Evolutionary conservation across 2,329 filamentous ascomycete species (phyloP).

Genomic region (Pestalotiopsis sp.): DNA sequence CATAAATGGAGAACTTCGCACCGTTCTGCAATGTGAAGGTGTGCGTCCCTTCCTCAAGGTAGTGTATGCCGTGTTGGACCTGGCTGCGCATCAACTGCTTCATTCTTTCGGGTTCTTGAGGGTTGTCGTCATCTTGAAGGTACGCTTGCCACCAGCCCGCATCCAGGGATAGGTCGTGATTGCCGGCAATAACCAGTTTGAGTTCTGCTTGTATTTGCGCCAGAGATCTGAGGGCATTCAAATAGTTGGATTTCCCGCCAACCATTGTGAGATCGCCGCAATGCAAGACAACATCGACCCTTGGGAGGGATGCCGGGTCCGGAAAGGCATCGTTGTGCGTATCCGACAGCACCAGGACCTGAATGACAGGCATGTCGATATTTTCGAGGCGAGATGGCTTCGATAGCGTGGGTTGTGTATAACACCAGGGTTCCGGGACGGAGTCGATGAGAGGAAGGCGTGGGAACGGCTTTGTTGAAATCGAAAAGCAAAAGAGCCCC

Average conservation of each 20-base stretch:
- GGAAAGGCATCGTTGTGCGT: conserved; percentile 11
- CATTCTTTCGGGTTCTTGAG: neutral
- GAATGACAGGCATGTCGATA: neutral
- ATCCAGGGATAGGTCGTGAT: conserved; percentile 33
- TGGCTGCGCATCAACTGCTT: neutral
- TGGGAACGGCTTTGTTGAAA: no score
- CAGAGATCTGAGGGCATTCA: conserved; percentile 29
- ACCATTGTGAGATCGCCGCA: conserved; percentile 40
- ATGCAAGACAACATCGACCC: conserved; percentile 40
- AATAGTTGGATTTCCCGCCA: conserved; percentile 32
- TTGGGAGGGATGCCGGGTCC: conserved; percentile 17
- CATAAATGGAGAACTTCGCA: conserved; percentile 31
- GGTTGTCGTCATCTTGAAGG: neutral
- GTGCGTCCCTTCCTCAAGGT: conserved; percentile 32
- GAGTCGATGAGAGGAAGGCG: no score
- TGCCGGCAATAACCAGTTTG: conserved; percentile 39
- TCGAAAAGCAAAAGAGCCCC: no score
- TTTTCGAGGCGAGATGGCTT: no score
- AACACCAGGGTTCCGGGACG: no score
- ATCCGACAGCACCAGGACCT: conserved; percentile 9
- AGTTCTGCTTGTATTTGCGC: conserved; percentile 31
- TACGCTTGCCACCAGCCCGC: conserved; percentile 1
- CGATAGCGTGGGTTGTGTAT: no score
- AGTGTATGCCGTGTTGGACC: neutral
- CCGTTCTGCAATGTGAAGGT: conserved; percentile 31